Evolutionary conservation across 352 stramenopile species (phyloP).

Genomic region (Phytophthora citrophthora): DNA sequence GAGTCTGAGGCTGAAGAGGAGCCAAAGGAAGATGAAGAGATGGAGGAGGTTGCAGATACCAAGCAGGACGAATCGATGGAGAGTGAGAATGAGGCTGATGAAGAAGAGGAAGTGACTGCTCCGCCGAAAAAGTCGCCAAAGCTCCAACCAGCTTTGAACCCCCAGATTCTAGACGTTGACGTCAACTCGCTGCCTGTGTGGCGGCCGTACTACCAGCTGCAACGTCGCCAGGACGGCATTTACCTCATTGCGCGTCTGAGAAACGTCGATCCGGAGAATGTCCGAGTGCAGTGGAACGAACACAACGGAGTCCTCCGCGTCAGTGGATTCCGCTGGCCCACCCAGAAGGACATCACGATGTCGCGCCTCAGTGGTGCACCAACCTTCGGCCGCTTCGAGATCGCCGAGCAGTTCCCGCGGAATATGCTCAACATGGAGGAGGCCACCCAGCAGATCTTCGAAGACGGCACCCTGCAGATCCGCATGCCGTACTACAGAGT

Average conservation of each 20-base stretch:
- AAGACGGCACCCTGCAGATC: conserved; percentile 63
- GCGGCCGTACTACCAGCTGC: conserved; percentile 68
- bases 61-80: conserved; percentile 27
- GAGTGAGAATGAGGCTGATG: conserved; percentile 21
- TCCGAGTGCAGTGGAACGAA: conserved; percentile 54
- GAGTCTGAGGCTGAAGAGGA: conserved; percentile 25
- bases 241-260: conserved; percentile 47
- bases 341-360: conserved; percentile 61
- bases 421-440: conserved; percentile 56
- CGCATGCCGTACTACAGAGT: conserved; percentile 58
- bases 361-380: conserved; percentile 57
- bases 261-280: conserved; percentile 34
- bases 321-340: conserved; percentile 59
- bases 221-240: conserved; percentile 51
- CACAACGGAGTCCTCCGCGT: conserved; percentile 49
- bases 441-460: conserved; percentile 52
- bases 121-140: conserved; percentile 15
- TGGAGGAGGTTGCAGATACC: conserved; percentile 6
- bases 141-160: neutral
- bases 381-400: conserved; percentile 75
- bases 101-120: conserved; percentile 11
- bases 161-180: conserved; percentile 19
- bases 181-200: conserved; percentile 50
- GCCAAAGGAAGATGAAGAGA: conserved; percentile 18
- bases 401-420: conserved; percentile 55